Base-by-base conservation (phyloP, 108 stramenopile species). In the Pseudonitzschia delicatissima region DNA sequence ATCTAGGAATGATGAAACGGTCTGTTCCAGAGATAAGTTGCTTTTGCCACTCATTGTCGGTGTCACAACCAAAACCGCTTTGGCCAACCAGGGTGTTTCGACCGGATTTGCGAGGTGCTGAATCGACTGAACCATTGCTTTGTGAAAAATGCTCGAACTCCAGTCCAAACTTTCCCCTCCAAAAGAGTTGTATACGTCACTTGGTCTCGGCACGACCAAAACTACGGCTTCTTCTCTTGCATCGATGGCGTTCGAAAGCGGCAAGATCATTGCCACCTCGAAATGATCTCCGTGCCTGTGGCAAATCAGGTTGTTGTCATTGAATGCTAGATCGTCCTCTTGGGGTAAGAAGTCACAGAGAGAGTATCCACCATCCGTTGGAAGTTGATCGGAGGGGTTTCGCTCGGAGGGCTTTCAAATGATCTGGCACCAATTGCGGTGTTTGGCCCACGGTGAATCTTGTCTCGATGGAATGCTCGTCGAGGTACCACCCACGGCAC, bases 381-480 rank as follows among this genome's bases (percentile, higher is more conserved):
- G 68, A 1, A 21, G 59, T 25, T 36, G 57, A n/a, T 13, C 21
- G 18, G 25, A 15, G 33, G 3, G 44, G 42, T 26, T 26, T 31
- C 15, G 1, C 20, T 13, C 26, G 40, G 15, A 36, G 36, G 21
- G 12, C 15, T 26, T 68, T 34, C 33, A 74, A 28, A 26, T 59
- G 45, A 13, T 66, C 59, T 13, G 32, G 51, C 17, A 62, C 33
- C 15, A 33, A 12, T 20, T 23, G 18, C 31, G 71, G 25, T 4
- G 35, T 9, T 67, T 50, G 50, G 11, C 12, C 21, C 1, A 55
- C 66, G 37, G 40, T 35, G 68, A 66, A 66, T 60, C 62, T 49
- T 25, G 59, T 73, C 55, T 93, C 92, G 45, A 94, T 69, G 28
- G 86, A 81, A 65, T 89, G 78, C 71, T 94, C 93, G 64, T 94